phyloP scores from a whole-genome alignment of 1,284 basidiomycete species.

The Ceratobasidium sp. region DNA sequence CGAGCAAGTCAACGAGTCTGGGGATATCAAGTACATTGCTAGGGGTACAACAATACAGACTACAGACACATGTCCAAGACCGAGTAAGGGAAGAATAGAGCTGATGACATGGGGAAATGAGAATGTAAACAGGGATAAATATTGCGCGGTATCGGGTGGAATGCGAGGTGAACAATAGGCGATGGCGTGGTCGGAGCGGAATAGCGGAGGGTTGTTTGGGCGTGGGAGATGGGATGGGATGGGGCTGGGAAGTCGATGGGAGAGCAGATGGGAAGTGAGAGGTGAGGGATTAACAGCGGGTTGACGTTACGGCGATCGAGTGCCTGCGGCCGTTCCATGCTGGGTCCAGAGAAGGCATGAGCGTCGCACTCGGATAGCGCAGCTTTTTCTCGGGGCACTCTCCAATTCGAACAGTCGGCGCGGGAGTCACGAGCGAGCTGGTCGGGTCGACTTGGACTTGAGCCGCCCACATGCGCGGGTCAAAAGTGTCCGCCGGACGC shows the following conservation, averaged over 20 bases:
- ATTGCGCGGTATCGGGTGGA: constrained; percentile 32
- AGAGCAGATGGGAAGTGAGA: background rate
- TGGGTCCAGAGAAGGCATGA: constrained; percentile 31
- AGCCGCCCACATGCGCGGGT: constrained; percentile 23
- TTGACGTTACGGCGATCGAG: background rate
- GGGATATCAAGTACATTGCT: too few relatives aligned
- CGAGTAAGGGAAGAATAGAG: constrained; percentile 31
- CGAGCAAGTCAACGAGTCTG: too few relatives aligned
- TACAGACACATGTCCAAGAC: too few relatives aligned
- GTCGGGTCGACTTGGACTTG: background rate
- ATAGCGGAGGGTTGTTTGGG: background rate
- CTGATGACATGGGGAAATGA: constrained; percentile 33
- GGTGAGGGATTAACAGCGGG: background rate
- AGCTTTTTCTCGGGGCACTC: constrained; percentile 1
- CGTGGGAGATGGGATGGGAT: background rate
- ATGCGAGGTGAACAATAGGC: constrained; percentile 13
- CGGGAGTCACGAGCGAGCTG: constrained; percentile 22
- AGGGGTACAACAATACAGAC: too few relatives aligned
- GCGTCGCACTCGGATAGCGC: constrained; percentile 29
- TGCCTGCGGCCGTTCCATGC: constrained; percentile 31
- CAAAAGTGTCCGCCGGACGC: constrained; percentile 6
- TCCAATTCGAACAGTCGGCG: constrained; percentile 14
- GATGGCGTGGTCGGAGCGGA: background rate
- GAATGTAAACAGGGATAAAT: constrained; percentile 39
- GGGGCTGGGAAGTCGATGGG: background rate